These are phyloP conservation scores for Aspergillus carbonarius DNA, from an alignment of 2,329 filamentous ascomycete genomes.

Conservation along the genomic window DNA sequence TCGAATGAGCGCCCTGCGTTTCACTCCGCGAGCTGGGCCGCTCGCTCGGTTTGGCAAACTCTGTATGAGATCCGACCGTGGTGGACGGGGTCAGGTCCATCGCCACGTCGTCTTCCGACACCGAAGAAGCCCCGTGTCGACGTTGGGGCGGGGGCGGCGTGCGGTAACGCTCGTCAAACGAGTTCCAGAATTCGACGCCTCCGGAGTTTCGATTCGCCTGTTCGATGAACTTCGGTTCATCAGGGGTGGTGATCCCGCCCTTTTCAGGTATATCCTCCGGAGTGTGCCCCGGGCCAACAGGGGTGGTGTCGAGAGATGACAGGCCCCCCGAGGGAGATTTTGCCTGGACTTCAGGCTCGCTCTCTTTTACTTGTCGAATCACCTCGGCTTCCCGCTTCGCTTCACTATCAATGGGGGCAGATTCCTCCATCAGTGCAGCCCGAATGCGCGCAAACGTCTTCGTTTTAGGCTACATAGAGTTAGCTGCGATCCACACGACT, in stretches of 20 bases:
- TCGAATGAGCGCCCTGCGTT: slow-evolving; percentile 40
- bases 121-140: slow-evolving; percentile 54
- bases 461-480: slow-evolving; percentile 72
- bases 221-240: slow-evolving; percentile 71
- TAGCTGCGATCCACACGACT: neutral
- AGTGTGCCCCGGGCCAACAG: slow-evolving; percentile 14
- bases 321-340: slow-evolving; percentile 43
- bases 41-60: slow-evolving; percentile 35
- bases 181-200: slow-evolving; percentile 75
- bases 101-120: slow-evolving; percentile 40
- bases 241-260: slow-evolving; percentile 43
- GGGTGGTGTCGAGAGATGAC: slow-evolving; percentile 52
- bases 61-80: slow-evolving; percentile 26
- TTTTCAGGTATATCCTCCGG: slow-evolving; percentile 25
- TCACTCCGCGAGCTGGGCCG: slow-evolving; percentile 38
- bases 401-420: slow-evolving; percentile 82
- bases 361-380: slow-evolving; percentile 90
- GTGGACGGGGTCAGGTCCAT: slow-evolving; percentile 44
- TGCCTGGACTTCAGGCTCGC: slow-evolving; percentile 63
- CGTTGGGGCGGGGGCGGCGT: slow-evolving; percentile 66
- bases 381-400: slow-evolving; percentile 90
- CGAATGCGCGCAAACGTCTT: slow-evolving; percentile 93
- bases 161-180: slow-evolving; percentile 66
- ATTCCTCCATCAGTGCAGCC: slow-evolving; percentile 85
- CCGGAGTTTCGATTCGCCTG: slow-evolving; percentile 71